Conservation (phyloP, 495 filamentous ascomycete genomes). For the Daldinia decipiens region DNA sequence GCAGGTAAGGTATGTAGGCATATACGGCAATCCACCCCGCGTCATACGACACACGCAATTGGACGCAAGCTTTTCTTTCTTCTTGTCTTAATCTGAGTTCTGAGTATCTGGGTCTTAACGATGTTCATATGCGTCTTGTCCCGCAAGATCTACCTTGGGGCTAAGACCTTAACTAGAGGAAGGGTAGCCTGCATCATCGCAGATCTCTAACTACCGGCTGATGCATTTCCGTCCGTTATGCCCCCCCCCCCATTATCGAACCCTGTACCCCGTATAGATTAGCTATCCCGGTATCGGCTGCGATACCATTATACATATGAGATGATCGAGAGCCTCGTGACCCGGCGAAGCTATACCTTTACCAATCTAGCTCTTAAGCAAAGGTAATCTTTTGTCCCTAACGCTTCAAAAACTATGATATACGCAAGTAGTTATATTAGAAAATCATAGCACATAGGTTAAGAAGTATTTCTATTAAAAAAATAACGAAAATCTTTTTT, state of each 20-base stretch:
- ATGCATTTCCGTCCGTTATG: slow-evolving; percentile 39
- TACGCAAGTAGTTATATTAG: neutral
- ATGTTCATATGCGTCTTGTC: slow-evolving; percentile 8
- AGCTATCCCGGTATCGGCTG: slow-evolving; percentile 6
- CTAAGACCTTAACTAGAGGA: slow-evolving; percentile 16
- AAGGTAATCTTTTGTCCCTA: neutral
- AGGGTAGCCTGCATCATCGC: slow-evolving; percentile 20
- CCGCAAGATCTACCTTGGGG: slow-evolving; percentile 17
- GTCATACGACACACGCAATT: slow-evolving; percentile 23
- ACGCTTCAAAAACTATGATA: neutral
- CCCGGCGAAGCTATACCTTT: neutral
- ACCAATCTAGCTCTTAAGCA: neutral
- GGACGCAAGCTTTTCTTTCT: neutral
- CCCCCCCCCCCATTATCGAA: slow-evolving; percentile 20
- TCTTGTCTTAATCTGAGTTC: neutral
- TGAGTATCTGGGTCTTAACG: neutral
- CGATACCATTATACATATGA: slow-evolving; percentile 13
- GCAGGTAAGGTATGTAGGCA: neutral
- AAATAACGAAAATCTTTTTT: too few species aligned
- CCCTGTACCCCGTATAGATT: slow-evolving; percentile 17
- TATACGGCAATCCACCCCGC: neutral
- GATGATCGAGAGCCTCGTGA: slow-evolving; percentile 10
- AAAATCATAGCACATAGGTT: neutral
- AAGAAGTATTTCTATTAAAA: too few species aligned
- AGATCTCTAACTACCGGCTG: slow-evolving; percentile 46